These are phyloP conservation scores for Botrytis squamosa DNA, from an alignment of 2,329 filamentous ascomycete species.

Conservation along the genomic window DNA sequence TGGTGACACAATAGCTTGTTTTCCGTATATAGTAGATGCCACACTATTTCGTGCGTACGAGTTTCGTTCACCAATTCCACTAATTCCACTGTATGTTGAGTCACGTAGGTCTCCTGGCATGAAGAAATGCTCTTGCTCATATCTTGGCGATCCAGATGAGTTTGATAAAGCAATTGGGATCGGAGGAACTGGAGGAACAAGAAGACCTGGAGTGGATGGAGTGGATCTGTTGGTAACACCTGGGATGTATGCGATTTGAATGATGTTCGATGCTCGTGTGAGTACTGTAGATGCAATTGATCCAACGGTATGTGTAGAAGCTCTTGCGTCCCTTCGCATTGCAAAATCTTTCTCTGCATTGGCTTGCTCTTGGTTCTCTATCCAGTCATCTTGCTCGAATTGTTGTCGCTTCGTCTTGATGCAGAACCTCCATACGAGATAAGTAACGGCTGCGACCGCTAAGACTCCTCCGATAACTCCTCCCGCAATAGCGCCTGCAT, in stretches of 20 bases:
- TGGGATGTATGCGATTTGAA: constrained; percentile 98
- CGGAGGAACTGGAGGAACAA: constrained; percentile 90
- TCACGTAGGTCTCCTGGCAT: constrained; percentile 86
- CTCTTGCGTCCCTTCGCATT: constrained; percentile 59
- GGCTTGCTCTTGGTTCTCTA: constrained; percentile 50
- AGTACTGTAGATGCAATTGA: constrained; percentile 95
- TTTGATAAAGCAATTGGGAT: constrained; percentile 68
- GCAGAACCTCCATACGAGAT: constrained; percentile 83
- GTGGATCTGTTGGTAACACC: constrained; percentile 91
- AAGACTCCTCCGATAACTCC: constrained; percentile 83
- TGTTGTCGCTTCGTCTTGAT: constrained; percentile 76
- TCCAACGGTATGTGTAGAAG: constrained; percentile 80
- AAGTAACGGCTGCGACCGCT: constrained; percentile 71
- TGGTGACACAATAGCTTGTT: constrained; percentile 79
- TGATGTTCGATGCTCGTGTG: constrained; percentile 96
- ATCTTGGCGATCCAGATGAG: constrained; percentile 56
- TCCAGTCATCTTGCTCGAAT: constrained; percentile 59
- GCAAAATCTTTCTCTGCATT: constrained; percentile 54
- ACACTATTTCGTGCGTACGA: constrained; percentile 71
- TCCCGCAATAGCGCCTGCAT: constrained; percentile 83
- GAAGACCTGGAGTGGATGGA: constrained; percentile 74
- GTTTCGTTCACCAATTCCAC: constrained; percentile 49
- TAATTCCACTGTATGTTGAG: constrained; percentile 80
- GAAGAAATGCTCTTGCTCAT: constrained; percentile 87
- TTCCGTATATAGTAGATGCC: constrained; percentile 90